Conservation (phyloP, 2,329 filamentous ascomycete species). For the Tolypocladium tundrense region DNA sequence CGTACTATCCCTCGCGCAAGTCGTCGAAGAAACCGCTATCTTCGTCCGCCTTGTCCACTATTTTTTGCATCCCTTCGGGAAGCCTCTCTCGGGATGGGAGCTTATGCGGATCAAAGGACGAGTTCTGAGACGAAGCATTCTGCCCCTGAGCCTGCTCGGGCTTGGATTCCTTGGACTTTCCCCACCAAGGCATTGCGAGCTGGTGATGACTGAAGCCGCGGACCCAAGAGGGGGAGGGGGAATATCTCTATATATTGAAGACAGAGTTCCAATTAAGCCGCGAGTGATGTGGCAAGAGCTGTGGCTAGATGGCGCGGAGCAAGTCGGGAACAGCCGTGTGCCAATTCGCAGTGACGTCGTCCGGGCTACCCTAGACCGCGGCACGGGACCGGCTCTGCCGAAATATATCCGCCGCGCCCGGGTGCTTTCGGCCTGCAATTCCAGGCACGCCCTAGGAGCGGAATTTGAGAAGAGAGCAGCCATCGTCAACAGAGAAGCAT, state of each 20-base stretch:
- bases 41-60: slow-evolving; percentile 45
- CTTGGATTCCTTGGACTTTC: slow-evolving; percentile 24
- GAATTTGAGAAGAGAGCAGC: slow-evolving; percentile 11
- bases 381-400: slow-evolving; percentile 7
- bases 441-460: slow-evolving; percentile 17
- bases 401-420: slow-evolving; percentile 16
- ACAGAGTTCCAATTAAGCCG: neutral
- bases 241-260: neutral
- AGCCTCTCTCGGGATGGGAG: slow-evolving; percentile 41
- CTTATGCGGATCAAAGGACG: slow-evolving; percentile 33
- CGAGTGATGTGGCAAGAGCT: neutral
- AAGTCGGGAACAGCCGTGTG: neutral
- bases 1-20: slow-evolving; percentile 69
- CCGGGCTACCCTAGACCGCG: neutral
- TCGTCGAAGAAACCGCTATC: slow-evolving; percentile 70
- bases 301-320: neutral
- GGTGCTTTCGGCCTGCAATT: slow-evolving; percentile 18
- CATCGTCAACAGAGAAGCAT: slow-evolving; percentile 11
- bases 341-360: neutral
- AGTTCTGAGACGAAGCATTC: slow-evolving; percentile 11
- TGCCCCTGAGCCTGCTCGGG: slow-evolving; percentile 15
- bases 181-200: slow-evolving; percentile 31
- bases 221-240: neutral
- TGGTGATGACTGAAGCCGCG: neutral
- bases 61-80: slow-evolving; percentile 43